Base-by-base conservation (phyloP, 768 basidiomycete genomes). In the Lactifluus rugatus region DNA sequence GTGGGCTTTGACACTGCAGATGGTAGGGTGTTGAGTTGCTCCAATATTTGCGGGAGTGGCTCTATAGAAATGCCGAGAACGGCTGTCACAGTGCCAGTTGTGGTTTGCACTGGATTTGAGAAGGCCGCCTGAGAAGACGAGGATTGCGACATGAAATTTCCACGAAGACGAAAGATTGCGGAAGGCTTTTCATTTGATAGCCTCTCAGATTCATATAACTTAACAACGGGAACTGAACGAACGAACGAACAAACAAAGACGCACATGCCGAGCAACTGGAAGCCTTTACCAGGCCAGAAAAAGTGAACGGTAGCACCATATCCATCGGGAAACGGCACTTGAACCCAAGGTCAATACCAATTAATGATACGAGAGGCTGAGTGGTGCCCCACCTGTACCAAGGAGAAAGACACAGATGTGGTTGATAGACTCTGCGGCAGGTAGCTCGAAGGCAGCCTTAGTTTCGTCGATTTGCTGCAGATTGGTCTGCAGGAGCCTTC, bases 131-230 rank as follows among this genome's bases (percentile, higher is more conserved):
- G 66, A 9, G 71, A 62, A 21, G 65, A 56, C 0, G 71, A 62
- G 2, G 73, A 67, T 11, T 66, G 54, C 0, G 74, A 62, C n/a
- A 73, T 74, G 66, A 82, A 85, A 11, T 79, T 79, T 8, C 85
- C 83, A 4, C 84, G 80, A 23, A 92, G 75, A 23, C 90, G 88
- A 72, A 92, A 92, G 66, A 93, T 89, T 0, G 89, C 88, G 11
- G 89, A 90, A 0, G 90, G 90, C 67, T 92, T 92, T 32, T 91
- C 89, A 67, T 92, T 92, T 14, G 89, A 89, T 25, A 94, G 76
- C 83, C 90, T 93, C 62, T 13, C 34, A 23, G 52, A 54, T 44
- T 44, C 19, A 46, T 34, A 46, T 37, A n/a, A 17, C 34, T 26
- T 11, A 26, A 57, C 25, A 7, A 28, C 5, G 17, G 52, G 32